These are phyloP conservation scores for Kokia cookei DNA, from an alignment of 441 rosid genomes.

Conservation along the genomic window DNA sequence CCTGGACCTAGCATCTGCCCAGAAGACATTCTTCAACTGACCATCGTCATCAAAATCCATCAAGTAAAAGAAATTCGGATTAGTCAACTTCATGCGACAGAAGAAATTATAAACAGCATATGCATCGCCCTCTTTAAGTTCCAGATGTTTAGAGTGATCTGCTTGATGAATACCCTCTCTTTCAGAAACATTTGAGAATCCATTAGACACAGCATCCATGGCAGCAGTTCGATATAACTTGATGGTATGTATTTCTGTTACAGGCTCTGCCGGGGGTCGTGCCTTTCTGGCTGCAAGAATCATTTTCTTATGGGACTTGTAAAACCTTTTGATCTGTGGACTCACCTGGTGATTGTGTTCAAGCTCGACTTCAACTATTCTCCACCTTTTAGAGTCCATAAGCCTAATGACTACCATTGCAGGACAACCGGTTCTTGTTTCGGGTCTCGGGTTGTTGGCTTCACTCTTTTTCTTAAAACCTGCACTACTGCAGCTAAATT, in stretches of 20 bases:
- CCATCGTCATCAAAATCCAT: slow-evolving; percentile 43
- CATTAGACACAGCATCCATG: slow-evolving; percentile 21
- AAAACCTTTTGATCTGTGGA: slow-evolving; percentile 38
- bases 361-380: slow-evolving; percentile 46
- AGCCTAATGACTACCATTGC: slow-evolving; percentile 48
- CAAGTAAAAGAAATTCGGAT: slow-evolving; percentile 46
- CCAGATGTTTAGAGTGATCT: slow-evolving; percentile 36
- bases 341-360: slow-evolving; percentile 45
- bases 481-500: slow-evolving; percentile 56
- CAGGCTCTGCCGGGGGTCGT: slow-evolving; percentile 28
- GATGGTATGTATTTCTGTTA: slow-evolving; percentile 35
- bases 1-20: slow-evolving; percentile 48
- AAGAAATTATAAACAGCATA: slow-evolving; percentile 41
- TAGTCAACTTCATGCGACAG: slow-evolving; percentile 50
- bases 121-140: slow-evolving; percentile 49
- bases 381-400: slow-evolving; percentile 47
- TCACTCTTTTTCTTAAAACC: slow-evolving; percentile 58
- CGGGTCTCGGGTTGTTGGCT: slow-evolving; percentile 50
- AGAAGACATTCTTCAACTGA: slow-evolving; percentile 35
- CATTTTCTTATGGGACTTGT: slow-evolving; percentile 47
- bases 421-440: slow-evolving; percentile 57
- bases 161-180: slow-evolving; percentile 18
- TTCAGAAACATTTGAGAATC: slow-evolving; percentile 21
- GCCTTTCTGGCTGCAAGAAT: slow-evolving; percentile 36
- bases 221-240: slow-evolving; percentile 37